A percentile compares a stretch with the other conserved stretches of the same genome.
These are phyloP conservation scores for Inga oerstediana DNA, from an alignment of 306 rosid genomes.

Conservation along the genomic window DNA sequence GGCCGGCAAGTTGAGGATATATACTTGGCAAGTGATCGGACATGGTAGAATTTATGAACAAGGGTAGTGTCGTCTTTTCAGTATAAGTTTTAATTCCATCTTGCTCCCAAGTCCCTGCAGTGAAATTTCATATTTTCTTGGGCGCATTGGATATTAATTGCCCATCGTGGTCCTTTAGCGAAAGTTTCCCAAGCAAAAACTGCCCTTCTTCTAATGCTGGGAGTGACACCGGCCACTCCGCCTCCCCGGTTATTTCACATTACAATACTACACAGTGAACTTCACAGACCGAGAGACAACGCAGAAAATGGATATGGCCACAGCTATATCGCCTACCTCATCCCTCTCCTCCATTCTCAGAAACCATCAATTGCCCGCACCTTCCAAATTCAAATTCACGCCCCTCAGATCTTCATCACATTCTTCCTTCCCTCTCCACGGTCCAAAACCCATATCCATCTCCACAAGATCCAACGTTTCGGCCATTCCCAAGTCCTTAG, in stretches of 20 bases:
- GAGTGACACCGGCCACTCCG: neutral
- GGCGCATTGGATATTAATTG: no score
- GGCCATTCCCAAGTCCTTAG: conserved; percentile 42
- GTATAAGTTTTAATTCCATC: no score
- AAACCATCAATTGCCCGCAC: neutral
- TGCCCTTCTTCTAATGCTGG: neutral
- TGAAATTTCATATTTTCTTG: no score
- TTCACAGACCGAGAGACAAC: neutral
- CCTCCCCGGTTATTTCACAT: neutral
- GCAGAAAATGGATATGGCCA: conserved; percentile 24
- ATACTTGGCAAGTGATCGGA: no score
- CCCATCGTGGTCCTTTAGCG: no score
- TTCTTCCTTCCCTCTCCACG: conserved; percentile 20
- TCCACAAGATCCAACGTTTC: neutral
- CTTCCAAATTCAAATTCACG: neutral
- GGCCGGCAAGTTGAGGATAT: no score
- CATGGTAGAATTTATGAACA: no score
- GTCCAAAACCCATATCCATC: conserved; percentile 32
- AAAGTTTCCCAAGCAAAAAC: no score
- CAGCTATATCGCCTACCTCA: neutral
- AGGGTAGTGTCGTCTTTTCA: no score
- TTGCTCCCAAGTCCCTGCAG: no score
- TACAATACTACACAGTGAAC: neutral
- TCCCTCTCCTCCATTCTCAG: conserved; percentile 11
- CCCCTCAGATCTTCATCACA: neutral